phyloP scores from a whole-genome alignment of 345 rosid genomes.

The Moricandia moricandioides region DNA sequence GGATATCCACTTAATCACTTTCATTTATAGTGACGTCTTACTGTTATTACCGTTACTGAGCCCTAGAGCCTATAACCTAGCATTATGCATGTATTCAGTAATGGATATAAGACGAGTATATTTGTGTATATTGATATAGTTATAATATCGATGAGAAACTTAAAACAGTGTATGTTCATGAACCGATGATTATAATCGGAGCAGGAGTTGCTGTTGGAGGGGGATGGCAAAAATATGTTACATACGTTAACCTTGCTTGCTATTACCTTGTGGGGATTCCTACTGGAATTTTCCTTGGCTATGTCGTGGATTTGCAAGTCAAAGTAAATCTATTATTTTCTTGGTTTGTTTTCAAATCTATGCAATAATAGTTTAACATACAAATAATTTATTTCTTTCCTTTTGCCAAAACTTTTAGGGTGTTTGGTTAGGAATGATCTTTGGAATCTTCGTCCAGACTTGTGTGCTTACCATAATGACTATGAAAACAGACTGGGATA shows the following conservation, averaged over 20 bases:
- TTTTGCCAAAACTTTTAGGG: constrained; percentile 39
- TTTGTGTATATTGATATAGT: not conserved
- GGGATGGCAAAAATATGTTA: constrained; percentile 74
- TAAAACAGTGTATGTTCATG: not conserved
- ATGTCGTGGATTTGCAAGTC: constrained; percentile 48
- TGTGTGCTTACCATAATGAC: constrained; percentile 37
- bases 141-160: not conserved
- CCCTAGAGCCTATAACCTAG: not conserved
- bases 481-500: constrained; percentile 33
- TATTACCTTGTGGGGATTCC: constrained; percentile 78
- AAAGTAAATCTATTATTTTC: constrained; percentile 45
- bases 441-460: constrained; percentile 53
- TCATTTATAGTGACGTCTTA: not conserved
- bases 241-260: constrained; percentile 60
- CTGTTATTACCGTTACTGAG: not conserved
- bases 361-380: not conserved
- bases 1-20: not conserved
- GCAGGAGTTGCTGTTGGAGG: constrained; percentile 76
- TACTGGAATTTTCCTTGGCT: constrained; percentile 59
- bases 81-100: not conserved
- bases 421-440: constrained; percentile 74
- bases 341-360: not conserved
- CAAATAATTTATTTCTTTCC: not conserved
- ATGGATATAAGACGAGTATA: not conserved
- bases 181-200: not conserved